A percentile compares a stretch with the other conserved stretches of the same genome.
phyloP scores from a whole-genome alignment of 345 rosid genomes.

The Lagerstroemia speciosa region DNA sequence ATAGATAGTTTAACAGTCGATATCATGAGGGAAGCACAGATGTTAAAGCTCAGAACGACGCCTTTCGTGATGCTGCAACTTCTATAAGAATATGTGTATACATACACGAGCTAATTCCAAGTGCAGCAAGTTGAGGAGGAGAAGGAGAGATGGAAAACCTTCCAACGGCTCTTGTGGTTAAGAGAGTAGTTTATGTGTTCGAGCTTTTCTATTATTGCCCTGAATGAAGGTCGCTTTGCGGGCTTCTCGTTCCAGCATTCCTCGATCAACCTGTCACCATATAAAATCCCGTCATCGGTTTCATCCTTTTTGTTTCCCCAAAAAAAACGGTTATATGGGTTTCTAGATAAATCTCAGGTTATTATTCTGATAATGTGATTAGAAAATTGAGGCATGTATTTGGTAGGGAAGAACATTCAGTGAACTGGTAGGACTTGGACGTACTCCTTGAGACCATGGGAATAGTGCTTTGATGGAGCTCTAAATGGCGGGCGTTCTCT shows the following conservation, averaged over 20 bases:
- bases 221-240: conserved; percentile 69
- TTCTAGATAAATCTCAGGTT: not conserved
- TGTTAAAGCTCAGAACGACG: too few relatives aligned
- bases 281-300: not conserved
- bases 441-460: conserved; percentile 80
- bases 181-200: conserved; percentile 44
- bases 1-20: not conserved
- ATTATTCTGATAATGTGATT: not conserved
- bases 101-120: not conserved
- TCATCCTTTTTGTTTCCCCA: not conserved
- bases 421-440: conserved; percentile 10
- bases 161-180: conserved; percentile 67
- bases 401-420: not conserved
- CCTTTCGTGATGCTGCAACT: not conserved
- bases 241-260: conserved; percentile 87
- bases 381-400: not conserved
- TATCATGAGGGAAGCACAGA: too few relatives aligned
- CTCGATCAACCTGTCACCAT: conserved; percentile 61
- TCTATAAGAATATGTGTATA: too few relatives aligned
- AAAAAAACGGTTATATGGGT: not conserved
- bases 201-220: conserved; percentile 51
- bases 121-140: not conserved
- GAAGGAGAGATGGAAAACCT: conserved; percentile 32
- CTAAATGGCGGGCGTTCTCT: conserved; percentile 52
- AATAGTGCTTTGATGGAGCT: conserved; percentile 65